Percentiles rank a stretch among this genome's conserved stretches.
Evolutionary conservation across 1,284 basidiomycete species (phyloP).

Genomic region (Apiotrichum brassicae): DNA sequence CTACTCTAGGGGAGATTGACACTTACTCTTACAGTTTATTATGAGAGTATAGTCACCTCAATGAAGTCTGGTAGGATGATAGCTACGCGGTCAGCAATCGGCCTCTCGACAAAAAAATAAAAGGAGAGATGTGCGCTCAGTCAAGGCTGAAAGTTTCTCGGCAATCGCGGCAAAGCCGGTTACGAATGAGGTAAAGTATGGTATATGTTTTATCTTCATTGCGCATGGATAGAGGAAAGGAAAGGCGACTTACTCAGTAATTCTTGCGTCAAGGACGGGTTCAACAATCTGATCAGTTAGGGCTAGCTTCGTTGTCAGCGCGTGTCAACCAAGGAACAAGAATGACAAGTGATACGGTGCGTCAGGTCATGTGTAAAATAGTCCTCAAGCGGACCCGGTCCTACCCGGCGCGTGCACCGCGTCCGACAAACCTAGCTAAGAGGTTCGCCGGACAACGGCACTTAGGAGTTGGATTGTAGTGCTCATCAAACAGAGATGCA

Average conservation of each 20-base stretch:
- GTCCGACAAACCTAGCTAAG: conserved; percentile 25
- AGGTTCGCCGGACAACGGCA: conserved; percentile 22
- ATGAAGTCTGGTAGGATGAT: no score
- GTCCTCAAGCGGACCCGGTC: conserved; percentile 38
- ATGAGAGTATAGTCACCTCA: no score
- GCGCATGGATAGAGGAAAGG: conserved; percentile 16
- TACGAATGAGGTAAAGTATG: conserved; percentile 46
- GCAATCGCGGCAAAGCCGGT: conserved; percentile 36
- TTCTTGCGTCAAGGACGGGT: not conserved
- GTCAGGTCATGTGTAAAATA: conserved; percentile 45
- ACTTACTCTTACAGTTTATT: not conserved
- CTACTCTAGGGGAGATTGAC: not conserved
- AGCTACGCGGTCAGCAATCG: not conserved
- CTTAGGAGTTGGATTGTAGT: conserved; percentile 43
- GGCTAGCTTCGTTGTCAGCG: conserved; percentile 5
- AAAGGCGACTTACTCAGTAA: conserved; percentile 22
- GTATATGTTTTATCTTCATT: conserved; percentile 38
- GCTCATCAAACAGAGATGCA: conserved; percentile 27
- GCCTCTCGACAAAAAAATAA: not conserved
- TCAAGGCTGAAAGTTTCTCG: conserved; percentile 46
- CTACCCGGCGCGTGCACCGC: conserved; percentile 30
- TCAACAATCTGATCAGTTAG: not conserved
- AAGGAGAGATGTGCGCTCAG: conserved; percentile 31
- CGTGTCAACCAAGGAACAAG: not conserved
- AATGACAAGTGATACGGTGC: not conserved